phyloP scores from a whole-genome alignment of 148 eudicot genomes.

The Diospyros kaki region DNA sequence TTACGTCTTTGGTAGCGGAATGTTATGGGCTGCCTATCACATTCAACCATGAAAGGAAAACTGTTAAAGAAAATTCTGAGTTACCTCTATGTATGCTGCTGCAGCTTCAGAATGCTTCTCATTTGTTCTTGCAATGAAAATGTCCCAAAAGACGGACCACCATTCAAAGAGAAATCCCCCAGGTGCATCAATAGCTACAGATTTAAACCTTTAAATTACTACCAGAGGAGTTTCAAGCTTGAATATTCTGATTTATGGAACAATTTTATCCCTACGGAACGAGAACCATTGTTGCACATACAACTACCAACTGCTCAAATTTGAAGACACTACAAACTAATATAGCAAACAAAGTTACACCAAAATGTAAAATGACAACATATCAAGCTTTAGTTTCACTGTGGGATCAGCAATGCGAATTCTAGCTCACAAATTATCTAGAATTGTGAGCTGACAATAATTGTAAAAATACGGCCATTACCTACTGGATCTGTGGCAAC shows the following conservation, averaged over 20 bases:
- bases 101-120: slow-evolving; percentile 98
- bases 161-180: slow-evolving; percentile 99
- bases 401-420: too few relatives aligned
- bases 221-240: not conserved
- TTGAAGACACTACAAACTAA: not conserved
- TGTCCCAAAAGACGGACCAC: slow-evolving; percentile 99
- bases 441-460: too few relatives aligned
- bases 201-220: not conserved
- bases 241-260: too few relatives aligned
- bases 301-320: not conserved
- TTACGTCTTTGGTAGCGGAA: too few relatives aligned
- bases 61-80: not conserved
- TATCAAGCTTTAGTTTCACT: not conserved
- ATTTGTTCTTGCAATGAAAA: slow-evolving; percentile 94
- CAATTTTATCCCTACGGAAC: not conserved
- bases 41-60: slow-evolving; percentile 1
- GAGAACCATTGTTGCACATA: not conserved
- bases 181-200: slow-evolving; percentile 97
- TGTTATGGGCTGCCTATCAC: too few relatives aligned
- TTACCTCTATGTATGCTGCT: slow-evolving; percentile 92
- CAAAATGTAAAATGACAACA: not conserved
- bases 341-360: not conserved
- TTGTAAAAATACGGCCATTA: slow-evolving; percentile 25
- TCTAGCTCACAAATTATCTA: too few relatives aligned
- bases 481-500: slow-evolving; percentile 99